phyloP scores from a whole-genome alignment of 495 filamentous ascomycete species.

The Thozetella sp. region DNA sequence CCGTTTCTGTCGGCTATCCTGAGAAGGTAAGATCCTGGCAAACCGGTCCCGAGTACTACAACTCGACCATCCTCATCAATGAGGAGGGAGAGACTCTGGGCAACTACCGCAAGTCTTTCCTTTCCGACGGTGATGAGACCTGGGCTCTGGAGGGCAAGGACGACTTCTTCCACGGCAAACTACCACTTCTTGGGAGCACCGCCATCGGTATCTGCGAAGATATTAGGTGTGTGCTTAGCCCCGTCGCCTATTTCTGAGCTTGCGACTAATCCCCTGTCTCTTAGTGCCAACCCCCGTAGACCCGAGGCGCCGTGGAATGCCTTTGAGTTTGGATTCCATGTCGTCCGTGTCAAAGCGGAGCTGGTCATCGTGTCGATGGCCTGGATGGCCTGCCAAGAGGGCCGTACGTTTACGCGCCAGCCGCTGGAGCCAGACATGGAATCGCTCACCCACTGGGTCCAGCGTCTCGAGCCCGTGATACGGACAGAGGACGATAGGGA shows the following conservation, averaged over 20 bases:
- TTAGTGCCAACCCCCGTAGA: constrained; percentile 69
- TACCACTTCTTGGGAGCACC: constrained; percentile 56
- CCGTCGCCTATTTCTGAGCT: too few relatives aligned
- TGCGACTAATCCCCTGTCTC: too few relatives aligned
- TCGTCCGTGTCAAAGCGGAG: constrained; percentile 64
- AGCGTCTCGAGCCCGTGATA: constrained; percentile 74
- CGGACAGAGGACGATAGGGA: constrained; percentile 55
- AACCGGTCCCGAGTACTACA: constrained; percentile 64
- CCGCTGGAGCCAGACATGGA: constrained; percentile 69
- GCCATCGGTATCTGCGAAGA: constrained; percentile 89
- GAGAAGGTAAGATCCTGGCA: constrained; percentile 56
- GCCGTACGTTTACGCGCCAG: constrained; percentile 39
- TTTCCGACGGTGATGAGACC: constrained; percentile 81
- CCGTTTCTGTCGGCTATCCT: constrained; percentile 89
- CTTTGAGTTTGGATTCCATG: constrained; percentile 83
- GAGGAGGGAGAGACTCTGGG: constrained; percentile 67
- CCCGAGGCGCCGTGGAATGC: constrained; percentile 76
- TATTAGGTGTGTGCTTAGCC: constrained; percentile 37
- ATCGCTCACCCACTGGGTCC: constrained; percentile 87
- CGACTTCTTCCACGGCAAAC: constrained; percentile 58
- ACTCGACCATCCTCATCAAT: constrained; percentile 79
- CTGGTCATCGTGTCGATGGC: constrained; percentile 86
- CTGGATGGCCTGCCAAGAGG: constrained; percentile 70
- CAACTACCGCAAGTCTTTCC: constrained; percentile 87
- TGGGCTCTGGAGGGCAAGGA: constrained; percentile 86